These are phyloP conservation scores for Poronia punctata DNA, from an alignment of 495 filamentous ascomycete species.

Conservation along the genomic window DNA sequence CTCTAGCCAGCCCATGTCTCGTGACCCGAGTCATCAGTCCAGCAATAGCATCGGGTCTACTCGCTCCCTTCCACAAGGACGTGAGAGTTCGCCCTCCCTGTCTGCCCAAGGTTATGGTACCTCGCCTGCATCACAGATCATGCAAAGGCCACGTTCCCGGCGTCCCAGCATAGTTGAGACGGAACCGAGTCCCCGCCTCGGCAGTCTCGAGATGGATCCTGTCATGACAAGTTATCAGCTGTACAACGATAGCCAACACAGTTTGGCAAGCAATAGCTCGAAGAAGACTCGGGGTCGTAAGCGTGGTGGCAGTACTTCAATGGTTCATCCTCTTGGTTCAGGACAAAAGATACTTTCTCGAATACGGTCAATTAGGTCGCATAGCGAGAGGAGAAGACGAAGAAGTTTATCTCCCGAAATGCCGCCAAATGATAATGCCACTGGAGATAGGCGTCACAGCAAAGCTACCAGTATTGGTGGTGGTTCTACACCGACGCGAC, in stretches of 20 bases:
- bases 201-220: conserved; percentile 24
- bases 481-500: background rate
- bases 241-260: conserved; percentile 19
- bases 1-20: conserved; percentile 52
- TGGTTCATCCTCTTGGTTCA: background rate
- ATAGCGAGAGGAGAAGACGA: conserved; percentile 5
- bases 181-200: conserved; percentile 34
- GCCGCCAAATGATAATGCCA: conserved; percentile 1
- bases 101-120: conserved; percentile 9
- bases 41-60: conserved; percentile 17
- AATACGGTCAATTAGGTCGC: conserved; percentile 10
- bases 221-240: conserved; percentile 31
- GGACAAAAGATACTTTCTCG: conserved; percentile 8
- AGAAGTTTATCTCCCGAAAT: conserved; percentile 6
- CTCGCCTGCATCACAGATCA: conserved; percentile 19
- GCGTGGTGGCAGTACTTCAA: background rate
- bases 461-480: background rate
- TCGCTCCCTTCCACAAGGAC: conserved; percentile 15
- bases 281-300: background rate
- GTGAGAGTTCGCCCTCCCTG: conserved; percentile 2
- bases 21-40: conserved; percentile 35
- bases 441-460: background rate
- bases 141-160: conserved; percentile 21
- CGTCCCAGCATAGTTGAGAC: conserved; percentile 35
- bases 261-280: background rate